Percentiles rank a stretch among this genome's conserved stretches.
Evolutionary conservation across 2,329 filamentous ascomycete species (phyloP).

Genomic region (Cladophialophora chaetospira): DNA sequence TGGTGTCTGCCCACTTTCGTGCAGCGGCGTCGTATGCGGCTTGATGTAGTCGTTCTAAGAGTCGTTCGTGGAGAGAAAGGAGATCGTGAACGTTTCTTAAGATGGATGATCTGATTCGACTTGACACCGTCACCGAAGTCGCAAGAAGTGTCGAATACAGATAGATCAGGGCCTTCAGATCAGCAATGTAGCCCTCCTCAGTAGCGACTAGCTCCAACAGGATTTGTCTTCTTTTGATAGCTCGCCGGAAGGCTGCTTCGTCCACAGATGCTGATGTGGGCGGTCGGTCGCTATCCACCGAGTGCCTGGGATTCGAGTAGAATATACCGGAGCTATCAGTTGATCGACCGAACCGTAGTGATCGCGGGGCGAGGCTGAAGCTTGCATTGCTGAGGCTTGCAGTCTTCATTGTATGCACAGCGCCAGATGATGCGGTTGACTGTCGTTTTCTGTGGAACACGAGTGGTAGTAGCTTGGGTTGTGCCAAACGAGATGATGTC

Average conservation of each 20-base stretch:
- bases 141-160: conserved; percentile 75
- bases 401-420: conserved; percentile 78
- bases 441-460: conserved; percentile 54
- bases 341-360: conserved; percentile 60
- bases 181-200: conserved; percentile 85
- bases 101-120: conserved; percentile 69
- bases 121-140: conserved; percentile 67
- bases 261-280: conserved; percentile 58
- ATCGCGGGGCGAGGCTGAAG: conserved; percentile 67
- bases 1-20: conserved; percentile 33
- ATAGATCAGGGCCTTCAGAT: conserved; percentile 82
- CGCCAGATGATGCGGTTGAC: conserved; percentile 74
- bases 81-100: conserved; percentile 79
- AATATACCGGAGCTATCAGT: conserved; percentile 66
- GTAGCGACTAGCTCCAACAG: conserved; percentile 83
- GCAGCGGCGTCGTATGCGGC: conserved; percentile 35
- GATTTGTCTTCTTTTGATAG: conserved; percentile 74
- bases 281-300: conserved; percentile 58
- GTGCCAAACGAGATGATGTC: background rate
- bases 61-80: conserved; percentile 77
- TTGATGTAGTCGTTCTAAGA: conserved; percentile 72
- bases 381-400: conserved; percentile 76
- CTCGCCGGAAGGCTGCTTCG: conserved; percentile 68
- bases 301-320: conserved; percentile 59
- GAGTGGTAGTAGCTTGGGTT: background rate